A percentile compares a stretch with the other conserved stretches of the same genome.
Evolutionary conservation across 768 basidiomycete species (phyloP).

Genomic region (Lactarius hatsudake): DNA sequence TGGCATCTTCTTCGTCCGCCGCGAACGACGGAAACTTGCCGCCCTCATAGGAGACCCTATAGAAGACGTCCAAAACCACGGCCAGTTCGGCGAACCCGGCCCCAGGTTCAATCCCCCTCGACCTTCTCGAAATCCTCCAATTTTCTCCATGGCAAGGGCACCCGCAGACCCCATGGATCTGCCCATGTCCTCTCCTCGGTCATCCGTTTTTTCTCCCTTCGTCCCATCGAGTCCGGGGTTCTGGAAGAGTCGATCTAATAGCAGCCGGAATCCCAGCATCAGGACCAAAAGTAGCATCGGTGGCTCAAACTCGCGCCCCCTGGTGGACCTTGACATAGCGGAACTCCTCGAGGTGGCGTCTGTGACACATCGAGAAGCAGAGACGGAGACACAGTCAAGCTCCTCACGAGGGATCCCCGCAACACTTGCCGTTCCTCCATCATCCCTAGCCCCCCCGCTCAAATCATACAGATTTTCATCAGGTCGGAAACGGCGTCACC

Average conservation of each 20-base stretch:
- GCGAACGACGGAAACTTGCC: conserved; percentile 12
- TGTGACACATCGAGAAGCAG: conserved; percentile 2
- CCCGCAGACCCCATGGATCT: conserved; percentile 12
- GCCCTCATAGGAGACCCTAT: background rate
- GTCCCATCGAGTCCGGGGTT: background rate
- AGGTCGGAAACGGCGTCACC: background rate
- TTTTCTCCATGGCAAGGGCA: background rate
- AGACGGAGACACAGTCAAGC: background rate
- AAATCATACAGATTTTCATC: background rate
- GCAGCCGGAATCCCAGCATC: conserved; percentile 1
- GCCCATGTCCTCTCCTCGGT: background rate
- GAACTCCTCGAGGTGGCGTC: conserved; percentile 24
- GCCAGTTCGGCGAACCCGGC: background rate
- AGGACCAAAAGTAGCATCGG: background rate
- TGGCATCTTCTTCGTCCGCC: conserved; percentile 5
- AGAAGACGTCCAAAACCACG: background rate
- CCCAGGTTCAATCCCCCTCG: background rate
- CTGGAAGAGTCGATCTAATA: conserved; percentile 3
- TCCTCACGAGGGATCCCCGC: background rate
- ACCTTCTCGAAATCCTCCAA: background rate
- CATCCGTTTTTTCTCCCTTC: conserved; percentile 16
- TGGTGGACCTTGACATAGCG: conserved; percentile 26
- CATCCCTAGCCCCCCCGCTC: background rate
- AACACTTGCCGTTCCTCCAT: background rate
- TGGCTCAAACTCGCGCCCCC: background rate